Base-by-base conservation (phyloP, 257 asterid species). In the Orobanche coerulescens region DNA sequence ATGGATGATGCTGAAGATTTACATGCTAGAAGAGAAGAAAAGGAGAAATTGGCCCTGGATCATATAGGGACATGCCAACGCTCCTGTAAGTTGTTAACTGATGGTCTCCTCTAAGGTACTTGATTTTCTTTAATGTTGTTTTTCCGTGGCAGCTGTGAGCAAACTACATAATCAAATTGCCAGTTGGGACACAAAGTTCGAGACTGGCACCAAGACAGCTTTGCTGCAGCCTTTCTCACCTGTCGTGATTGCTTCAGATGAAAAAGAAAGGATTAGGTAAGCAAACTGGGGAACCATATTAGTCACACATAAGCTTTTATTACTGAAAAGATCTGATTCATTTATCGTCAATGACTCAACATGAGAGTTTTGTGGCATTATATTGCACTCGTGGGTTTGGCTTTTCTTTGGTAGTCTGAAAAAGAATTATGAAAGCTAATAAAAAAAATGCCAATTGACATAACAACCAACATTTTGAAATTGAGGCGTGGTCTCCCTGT, bases 121-220 rank as follows among this genome's bases (percentile, higher is more conserved):
- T 70, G 43, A 52, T 36, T 30, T 30, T 19, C 33, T 68, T 31
- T 37, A 46, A 26, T 70, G 47, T 49, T 65, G 44, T 11, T 63
- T 64, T 49, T 66, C 52, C 42, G 62, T 64, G 23, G 68, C 95
- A 93, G 99, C 94, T 65, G 84, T 84, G 62, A 82, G 86, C 72
- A 89, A 85, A 78, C 78, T 87, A 48, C 76, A 80, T 59, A 83
- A 87, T 82, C 97, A 87, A 83, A 90, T 90, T 59, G 99, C 96
- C 13, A 83, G 99, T 77, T 89, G 96, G 99, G 99, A 90, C 67
- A 89, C 99, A 23, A 87, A 85, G 67, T 93, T 89, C 70, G 95
- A 89, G 79, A 76, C 90, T 16, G 95, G 97, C 71, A 76, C 95
- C 58, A 79, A 66, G 75, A 75, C 87, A 34, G 78, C 88, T 44